These are phyloP conservation scores for Polymyxa betae DNA, from an alignment of 208 protist genomes.

Conservation along the genomic window DNA sequence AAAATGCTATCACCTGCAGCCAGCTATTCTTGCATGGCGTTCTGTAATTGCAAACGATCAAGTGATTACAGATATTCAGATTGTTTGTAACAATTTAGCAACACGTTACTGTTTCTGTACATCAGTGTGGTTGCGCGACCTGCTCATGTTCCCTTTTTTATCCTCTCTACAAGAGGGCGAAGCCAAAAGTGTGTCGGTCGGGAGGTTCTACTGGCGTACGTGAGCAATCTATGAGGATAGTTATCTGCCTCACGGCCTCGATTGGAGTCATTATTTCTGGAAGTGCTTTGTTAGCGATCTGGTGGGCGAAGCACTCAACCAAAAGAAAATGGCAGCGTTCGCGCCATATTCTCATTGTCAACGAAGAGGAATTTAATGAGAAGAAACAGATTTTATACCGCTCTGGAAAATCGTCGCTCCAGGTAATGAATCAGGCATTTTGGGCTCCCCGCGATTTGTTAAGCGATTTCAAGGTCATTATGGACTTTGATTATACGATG, in stretches of 20 bases:
- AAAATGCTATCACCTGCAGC: no score
- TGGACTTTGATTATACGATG: conserved; percentile 49
- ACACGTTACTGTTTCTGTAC: no score
- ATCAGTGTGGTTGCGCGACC: no score
- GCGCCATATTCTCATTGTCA: neutral
- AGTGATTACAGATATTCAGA: no score
- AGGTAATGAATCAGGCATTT: neutral
- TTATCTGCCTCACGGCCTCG: neutral
- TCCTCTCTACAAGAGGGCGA: no score
- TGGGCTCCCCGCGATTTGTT: neutral
- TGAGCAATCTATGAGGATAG: neutral
- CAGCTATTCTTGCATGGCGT: no score
- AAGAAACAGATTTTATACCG: conserved; percentile 44
- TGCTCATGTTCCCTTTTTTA: no score
- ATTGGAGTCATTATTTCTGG: neutral
- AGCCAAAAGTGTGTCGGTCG: no score
- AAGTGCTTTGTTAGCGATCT: neutral
- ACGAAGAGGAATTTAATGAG: conserved; percentile 42
- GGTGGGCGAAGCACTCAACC: neutral
- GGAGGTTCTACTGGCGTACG: no score
- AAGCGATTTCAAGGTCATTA: neutral
- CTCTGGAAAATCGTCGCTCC: neutral
- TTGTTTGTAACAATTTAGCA: no score
- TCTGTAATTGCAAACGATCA: no score
- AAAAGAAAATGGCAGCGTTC: neutral